phyloP scores from a whole-genome alignment of 768 basidiomycete species.

The Leccinum disarticulatum region DNA sequence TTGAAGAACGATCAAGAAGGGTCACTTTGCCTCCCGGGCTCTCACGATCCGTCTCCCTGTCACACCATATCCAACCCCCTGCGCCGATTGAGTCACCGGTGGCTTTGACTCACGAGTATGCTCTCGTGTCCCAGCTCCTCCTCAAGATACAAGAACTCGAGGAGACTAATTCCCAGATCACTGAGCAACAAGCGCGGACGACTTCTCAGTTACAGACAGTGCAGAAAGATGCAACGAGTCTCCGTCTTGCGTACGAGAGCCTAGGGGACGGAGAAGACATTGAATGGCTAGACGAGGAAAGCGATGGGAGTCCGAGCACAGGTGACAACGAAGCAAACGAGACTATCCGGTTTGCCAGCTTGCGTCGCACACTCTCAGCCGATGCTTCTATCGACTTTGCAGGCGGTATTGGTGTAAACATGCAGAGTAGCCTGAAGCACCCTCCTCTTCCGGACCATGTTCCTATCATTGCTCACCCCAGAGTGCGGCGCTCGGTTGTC shows the following conservation, averaged over 20 bases:
- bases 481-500: conserved; percentile 53
- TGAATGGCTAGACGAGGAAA: conserved; percentile 43
- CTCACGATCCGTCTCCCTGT: conserved; percentile 28
- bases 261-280: conserved; percentile 53
- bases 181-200: conserved; percentile 63
- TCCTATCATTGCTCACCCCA: conserved; percentile 27
- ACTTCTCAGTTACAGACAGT: conserved; percentile 61
- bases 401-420: conserved; percentile 18
- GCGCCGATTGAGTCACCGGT: conserved; percentile 13
- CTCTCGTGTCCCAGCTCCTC: conserved; percentile 68
- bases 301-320: conserved; percentile 30
- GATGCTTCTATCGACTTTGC: conserved; percentile 25
- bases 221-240: conserved; percentile 69
- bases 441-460: conserved; percentile 14
- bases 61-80: conserved; percentile 18
- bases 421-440: conserved; percentile 28
- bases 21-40: conserved; percentile 20
- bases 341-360: conserved; percentile 32
- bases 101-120: conserved; percentile 39
- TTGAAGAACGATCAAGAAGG: conserved; percentile 19
- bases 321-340: conserved; percentile 32
- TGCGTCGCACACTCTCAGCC: conserved; percentile 26
- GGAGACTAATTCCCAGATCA: conserved; percentile 65
- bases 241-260: conserved; percentile 67
- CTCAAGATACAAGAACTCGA: conserved; percentile 77